Percentiles rank a stretch among this genome's conserved stretches.
These are phyloP conservation scores for Bipolaris oryzae DNA, from an alignment of 2,329 filamentous ascomycete genomes.

Conservation along the genomic window DNA sequence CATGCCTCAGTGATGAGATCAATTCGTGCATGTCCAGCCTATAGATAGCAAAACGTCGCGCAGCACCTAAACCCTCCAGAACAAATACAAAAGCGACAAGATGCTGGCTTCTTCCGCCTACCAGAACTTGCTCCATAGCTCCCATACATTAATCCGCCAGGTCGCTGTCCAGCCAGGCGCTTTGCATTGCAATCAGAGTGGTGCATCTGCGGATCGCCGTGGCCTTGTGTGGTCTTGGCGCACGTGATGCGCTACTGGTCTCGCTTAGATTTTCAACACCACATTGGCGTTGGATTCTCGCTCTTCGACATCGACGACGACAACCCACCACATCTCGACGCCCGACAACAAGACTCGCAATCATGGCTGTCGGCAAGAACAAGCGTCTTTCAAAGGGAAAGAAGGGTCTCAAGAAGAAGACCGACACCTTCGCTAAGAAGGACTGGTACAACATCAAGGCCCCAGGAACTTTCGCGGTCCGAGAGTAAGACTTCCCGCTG, in stretches of 20 bases:
- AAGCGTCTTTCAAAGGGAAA: constrained; percentile 99
- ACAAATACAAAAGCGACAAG: background rate
- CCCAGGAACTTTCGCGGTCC: constrained; percentile 90
- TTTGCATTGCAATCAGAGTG: background rate
- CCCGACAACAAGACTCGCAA: constrained; percentile 60
- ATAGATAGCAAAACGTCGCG: background rate
- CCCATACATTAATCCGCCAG: background rate
- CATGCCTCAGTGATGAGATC: background rate
- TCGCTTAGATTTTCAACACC: constrained; percentile 16
- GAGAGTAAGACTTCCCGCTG: constrained; percentile 75
- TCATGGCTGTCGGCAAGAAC: constrained; percentile 93
- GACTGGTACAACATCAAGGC: constrained; percentile 99
- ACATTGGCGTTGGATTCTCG: constrained; percentile 16
- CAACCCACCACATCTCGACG: constrained; percentile 37
- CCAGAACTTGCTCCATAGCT: background rate
- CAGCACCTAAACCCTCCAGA: background rate
- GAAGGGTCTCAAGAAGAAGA: constrained; percentile 99
- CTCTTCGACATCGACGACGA: constrained; percentile 40
- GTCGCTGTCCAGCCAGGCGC: background rate
- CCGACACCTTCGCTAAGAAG: constrained; percentile 98
- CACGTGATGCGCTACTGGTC: constrained; percentile 18
- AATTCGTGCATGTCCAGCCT: background rate
- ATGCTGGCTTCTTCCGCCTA: background rate
- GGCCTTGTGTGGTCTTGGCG: constrained; percentile 10
- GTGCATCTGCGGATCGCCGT: background rate